These are phyloP conservation scores for Trichoderma oligosporum DNA, from an alignment of 2,329 filamentous ascomycete species.

Conservation along the genomic window DNA sequence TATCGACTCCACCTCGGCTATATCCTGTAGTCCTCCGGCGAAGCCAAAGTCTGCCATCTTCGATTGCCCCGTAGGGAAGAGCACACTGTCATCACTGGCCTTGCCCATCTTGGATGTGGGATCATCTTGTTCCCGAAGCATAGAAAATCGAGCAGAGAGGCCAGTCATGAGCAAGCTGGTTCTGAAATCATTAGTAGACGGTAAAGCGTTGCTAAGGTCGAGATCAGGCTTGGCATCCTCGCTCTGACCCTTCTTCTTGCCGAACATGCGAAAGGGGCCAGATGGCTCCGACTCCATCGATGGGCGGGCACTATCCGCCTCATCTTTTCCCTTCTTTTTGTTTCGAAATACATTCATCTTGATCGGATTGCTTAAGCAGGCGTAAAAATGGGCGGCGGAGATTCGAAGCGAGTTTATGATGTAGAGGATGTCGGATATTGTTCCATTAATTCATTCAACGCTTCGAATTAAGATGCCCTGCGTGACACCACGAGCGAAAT, in stretches of 20 bases:
- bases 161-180: constrained; percentile 96
- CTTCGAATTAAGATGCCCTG: not conserved
- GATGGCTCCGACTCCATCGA: constrained; percentile 55
- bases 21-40: constrained; percentile 65
- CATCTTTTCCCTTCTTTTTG: constrained; percentile 63
- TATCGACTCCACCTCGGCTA: constrained; percentile 85
- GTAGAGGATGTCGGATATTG: not conserved
- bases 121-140: constrained; percentile 92
- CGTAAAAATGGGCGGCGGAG: not conserved
- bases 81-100: constrained; percentile 89
- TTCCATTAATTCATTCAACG: constrained; percentile 1
- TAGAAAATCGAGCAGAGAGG: constrained; percentile 90
- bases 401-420: not conserved
- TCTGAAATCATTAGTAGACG: constrained; percentile 82
- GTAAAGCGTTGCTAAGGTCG: constrained; percentile 70
- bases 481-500: not conserved
- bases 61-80: constrained; percentile 78
- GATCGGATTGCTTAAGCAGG: not conserved
- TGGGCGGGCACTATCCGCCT: constrained; percentile 40
- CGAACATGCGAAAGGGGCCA: constrained; percentile 52
- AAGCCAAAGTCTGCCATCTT: constrained; percentile 67
- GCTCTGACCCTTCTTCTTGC: constrained; percentile 52
- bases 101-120: constrained; percentile 86
- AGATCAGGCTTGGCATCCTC: constrained; percentile 62
- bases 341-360: constrained; percentile 70